Conservation (phyloP, 768 basidiomycete genomes). For the Amanita jacksonii region DNA sequence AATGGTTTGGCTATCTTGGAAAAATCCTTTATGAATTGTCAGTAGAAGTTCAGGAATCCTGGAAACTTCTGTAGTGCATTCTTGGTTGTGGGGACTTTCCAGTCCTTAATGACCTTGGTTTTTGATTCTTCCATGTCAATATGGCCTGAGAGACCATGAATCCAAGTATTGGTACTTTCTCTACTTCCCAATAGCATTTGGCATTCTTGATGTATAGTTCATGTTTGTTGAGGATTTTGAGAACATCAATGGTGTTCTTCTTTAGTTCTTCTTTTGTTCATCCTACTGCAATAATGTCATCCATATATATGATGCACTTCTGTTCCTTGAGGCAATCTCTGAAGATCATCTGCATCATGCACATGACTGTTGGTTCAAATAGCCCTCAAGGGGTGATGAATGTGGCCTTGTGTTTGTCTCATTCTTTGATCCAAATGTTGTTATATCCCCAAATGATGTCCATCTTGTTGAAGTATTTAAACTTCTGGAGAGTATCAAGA, state of each 20-base stretch:
- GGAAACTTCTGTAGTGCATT: constrained; percentile 25
- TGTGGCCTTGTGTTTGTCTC: constrained; percentile 34
- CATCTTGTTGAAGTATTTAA: constrained; percentile 24
- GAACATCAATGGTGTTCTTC: neutral
- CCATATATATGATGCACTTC: too few relatives aligned
- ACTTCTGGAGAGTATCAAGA: neutral
- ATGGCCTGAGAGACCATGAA: neutral
- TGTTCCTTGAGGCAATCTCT: constrained; percentile 17
- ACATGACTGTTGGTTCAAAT: too few relatives aligned
- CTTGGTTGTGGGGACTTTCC: constrained; percentile 13
- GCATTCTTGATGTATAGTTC: neutral
- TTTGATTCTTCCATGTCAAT: neutral
- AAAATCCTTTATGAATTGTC: constrained; percentile 19
- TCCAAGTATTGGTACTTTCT: neutral
- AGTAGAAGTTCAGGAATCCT: constrained; percentile 26
- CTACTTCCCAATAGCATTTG: neutral
- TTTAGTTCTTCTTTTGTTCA: neutral
- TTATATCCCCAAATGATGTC: constrained; percentile 32
- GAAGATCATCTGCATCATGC: too few relatives aligned
- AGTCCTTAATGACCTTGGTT: too few relatives aligned
- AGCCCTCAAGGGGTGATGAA: constrained; percentile 27
- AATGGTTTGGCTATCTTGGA: constrained; percentile 17
- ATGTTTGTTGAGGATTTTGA: neutral
- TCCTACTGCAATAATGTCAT: neutral
- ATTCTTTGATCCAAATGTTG: constrained; percentile 29